A percentile compares a stretch with the other conserved stretches of the same genome.
Conservation (phyloP, 768 basidiomycete species). For the Russula griseocarnosa region DNA sequence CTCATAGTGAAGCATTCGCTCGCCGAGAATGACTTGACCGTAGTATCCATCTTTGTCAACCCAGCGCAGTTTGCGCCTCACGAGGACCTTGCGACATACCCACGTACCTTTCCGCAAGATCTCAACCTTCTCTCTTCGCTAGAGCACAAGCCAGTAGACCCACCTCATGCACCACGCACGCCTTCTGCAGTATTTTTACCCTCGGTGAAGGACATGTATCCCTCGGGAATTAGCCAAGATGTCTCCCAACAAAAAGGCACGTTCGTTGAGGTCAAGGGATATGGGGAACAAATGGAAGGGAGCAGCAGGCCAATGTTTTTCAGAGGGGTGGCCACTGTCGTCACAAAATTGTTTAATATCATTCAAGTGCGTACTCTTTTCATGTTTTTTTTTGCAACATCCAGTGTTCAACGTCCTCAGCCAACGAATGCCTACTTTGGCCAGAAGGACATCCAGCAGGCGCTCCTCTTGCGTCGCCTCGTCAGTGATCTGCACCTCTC, state of each 20-base stretch:
- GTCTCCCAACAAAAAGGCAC: conserved; percentile 73
- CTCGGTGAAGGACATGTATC: conserved; percentile 81
- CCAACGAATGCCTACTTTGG: conserved; percentile 93
- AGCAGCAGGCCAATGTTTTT: conserved; percentile 85
- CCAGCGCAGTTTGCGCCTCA: conserved; percentile 96
- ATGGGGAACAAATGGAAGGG: conserved; percentile 92
- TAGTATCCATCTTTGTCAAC: conserved; percentile 96
- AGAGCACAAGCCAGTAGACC: conserved; percentile 25
- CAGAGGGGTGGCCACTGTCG: conserved; percentile 91
- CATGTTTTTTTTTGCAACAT: neutral
- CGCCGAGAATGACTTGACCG: conserved; percentile 73
- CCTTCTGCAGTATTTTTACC: conserved; percentile 79
- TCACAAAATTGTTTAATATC: conserved; percentile 91
- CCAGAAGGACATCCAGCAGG: conserved; percentile 98
- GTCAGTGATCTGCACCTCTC: conserved; percentile 75
- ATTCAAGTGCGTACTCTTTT: conserved; percentile 60
- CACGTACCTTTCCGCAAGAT: conserved; percentile 78
- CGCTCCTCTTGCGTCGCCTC: conserved; percentile 77
- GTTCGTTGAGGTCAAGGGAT: conserved; percentile 89
- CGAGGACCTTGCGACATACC: conserved; percentile 90
- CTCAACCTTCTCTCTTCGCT: conserved; percentile 53
- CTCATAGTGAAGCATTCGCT: conserved; percentile 73
- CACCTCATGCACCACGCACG: conserved; percentile 35
- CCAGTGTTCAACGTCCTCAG: conserved; percentile 39
- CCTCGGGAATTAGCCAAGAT: conserved; percentile 82